Percentiles rank a stretch among this genome's conserved stretches.
These are phyloP conservation scores for Fusarium tuaranense DNA, from an alignment of 2,329 filamentous ascomycete species.

Conservation along the genomic window DNA sequence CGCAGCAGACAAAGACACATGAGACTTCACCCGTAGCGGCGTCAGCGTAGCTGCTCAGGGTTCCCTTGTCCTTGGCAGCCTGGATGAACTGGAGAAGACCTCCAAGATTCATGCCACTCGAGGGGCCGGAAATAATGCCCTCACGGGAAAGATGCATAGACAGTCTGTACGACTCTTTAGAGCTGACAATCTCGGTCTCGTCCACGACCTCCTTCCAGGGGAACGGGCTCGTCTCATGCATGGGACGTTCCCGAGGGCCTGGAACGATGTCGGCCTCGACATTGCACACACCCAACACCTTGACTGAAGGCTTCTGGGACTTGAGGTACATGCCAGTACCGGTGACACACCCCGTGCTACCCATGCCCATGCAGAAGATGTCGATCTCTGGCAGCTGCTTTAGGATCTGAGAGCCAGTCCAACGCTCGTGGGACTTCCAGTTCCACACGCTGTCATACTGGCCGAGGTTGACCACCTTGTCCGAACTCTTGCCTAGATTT, in stretches of 20 bases:
- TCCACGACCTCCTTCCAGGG: slow-evolving; percentile 2
- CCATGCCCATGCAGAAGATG: slow-evolving; percentile 7
- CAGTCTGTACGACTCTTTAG: not conserved
- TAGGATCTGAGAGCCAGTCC: not conserved
- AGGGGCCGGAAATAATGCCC: not conserved
- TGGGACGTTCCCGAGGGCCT: slow-evolving; percentile 1
- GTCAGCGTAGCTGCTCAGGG: not conserved
- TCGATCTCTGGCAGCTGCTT: slow-evolving; percentile 1
- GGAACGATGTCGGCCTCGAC: not conserved
- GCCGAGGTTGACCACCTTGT: not conserved
- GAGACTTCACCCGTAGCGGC: not conserved
- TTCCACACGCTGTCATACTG: not conserved
- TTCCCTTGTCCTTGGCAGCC: not conserved
- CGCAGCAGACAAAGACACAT: not conserved
- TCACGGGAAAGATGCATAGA: slow-evolving; percentile 1
- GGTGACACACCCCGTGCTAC: slow-evolving; percentile 2
- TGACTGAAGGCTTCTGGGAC: not conserved
- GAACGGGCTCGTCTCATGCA: slow-evolving; percentile 3
- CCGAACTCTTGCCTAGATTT: not conserved
- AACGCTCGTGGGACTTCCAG: slow-evolving; percentile 1
- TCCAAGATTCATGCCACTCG: not conserved
- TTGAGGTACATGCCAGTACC: slow-evolving; percentile 7
- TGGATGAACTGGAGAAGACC: slow-evolving; percentile 1
- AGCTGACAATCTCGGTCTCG: not conserved
- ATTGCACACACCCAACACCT: not conserved